phyloP scores from a whole-genome alignment of 257 asterid genomes.

The Cynanchum wilfordii region DNA sequence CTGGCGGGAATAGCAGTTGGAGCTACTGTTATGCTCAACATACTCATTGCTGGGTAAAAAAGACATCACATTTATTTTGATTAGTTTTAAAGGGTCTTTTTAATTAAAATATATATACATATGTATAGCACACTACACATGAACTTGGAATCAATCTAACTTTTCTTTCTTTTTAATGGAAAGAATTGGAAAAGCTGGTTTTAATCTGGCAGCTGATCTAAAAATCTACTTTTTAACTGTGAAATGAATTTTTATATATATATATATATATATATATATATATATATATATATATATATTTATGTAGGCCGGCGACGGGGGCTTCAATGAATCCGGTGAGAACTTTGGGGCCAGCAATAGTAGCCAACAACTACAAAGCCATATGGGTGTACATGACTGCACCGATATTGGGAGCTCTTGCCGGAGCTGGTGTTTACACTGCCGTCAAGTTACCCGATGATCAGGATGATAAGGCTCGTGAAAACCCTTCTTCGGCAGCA shows the following conservation, averaged over 20 bases:
- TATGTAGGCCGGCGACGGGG: constrained; percentile 56
- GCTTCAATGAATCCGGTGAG: constrained; percentile 94
- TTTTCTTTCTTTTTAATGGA: neutral
- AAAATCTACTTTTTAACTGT: neutral
- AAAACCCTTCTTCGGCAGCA: constrained; percentile 34
- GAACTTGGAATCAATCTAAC: neutral
- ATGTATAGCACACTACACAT: neutral
- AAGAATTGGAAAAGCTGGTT: neutral
- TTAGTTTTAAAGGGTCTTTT: neutral
- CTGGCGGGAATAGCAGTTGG: constrained; percentile 91
- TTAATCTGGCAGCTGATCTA: neutral
- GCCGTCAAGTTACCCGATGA: constrained; percentile 61
- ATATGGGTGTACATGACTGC: constrained; percentile 83
- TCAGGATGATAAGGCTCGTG: constrained; percentile 17
- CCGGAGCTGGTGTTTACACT: constrained; percentile 73
- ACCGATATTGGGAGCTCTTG: constrained; percentile 67
- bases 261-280: no score
- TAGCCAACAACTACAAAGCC: constrained; percentile 61
- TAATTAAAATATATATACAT: neutral
- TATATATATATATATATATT: no score
- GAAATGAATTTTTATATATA: neutral
- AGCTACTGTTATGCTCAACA: constrained; percentile 87
- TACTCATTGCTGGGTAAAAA: constrained; percentile 73
- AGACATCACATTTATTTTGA: neutral
- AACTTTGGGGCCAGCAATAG: constrained; percentile 81